phyloP scores from a whole-genome alignment of 805 yeast species.

The Grigorovia transvaalensis region DNA sequence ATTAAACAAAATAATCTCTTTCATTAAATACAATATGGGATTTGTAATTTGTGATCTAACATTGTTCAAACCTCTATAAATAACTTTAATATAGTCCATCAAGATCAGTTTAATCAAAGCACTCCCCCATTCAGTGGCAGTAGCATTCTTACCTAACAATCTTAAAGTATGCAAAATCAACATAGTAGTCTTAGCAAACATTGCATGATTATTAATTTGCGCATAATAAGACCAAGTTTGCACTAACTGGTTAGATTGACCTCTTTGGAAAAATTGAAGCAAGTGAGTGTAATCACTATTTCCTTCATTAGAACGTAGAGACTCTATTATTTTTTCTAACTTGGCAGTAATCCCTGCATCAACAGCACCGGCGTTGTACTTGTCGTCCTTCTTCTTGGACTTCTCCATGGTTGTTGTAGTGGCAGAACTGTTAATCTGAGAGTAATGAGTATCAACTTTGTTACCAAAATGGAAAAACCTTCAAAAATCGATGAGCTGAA shows the following conservation, averaged over 20 bases:
- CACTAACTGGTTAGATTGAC: constrained; percentile 29
- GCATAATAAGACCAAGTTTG: constrained; percentile 42
- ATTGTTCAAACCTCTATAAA: constrained; percentile 58
- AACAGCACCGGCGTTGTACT: constrained; percentile 12
- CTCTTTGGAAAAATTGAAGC: constrained; percentile 27
- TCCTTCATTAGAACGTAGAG: constrained; percentile 11
- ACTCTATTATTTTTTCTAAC: constrained; percentile 15
- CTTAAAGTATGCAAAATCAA: constrained; percentile 32
- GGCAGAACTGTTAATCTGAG: not conserved
- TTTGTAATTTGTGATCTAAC: constrained; percentile 48
- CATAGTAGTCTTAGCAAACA: constrained; percentile 36
- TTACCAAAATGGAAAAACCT: not conserved
- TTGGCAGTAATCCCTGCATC: constrained; percentile 22
- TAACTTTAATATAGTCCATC: constrained; percentile 44
- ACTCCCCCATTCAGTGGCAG: constrained; percentile 15
- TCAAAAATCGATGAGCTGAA: constrained; percentile 1
- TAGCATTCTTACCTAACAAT: constrained; percentile 11
- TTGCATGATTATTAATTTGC: constrained; percentile 40
- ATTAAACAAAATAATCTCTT: constrained; percentile 39
- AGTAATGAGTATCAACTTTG: not conserved
- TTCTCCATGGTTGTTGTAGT: not conserved
- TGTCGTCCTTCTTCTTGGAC: constrained; percentile 5
- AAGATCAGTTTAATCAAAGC: constrained; percentile 39
- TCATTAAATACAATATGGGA: constrained; percentile 50
- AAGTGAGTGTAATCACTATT: constrained; percentile 20